phyloP scores from a whole-genome alignment of 2,329 filamentous ascomycete genomes.

The Ciborinia camelliae region DNA sequence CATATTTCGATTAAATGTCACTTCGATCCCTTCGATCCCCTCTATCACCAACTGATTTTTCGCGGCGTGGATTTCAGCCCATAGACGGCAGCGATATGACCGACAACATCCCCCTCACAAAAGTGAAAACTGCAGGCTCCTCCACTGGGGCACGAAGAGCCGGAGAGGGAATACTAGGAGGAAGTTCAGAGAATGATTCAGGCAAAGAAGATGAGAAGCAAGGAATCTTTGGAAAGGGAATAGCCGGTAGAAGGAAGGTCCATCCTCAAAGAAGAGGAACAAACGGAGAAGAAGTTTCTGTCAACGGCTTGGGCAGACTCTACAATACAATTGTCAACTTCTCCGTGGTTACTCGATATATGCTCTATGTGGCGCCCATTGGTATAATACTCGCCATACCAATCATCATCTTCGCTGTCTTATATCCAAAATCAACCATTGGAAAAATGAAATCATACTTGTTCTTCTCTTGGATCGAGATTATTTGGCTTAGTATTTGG shows the following conservation, averaged over 20 bases:
- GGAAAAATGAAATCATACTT: conserved; percentile 52
- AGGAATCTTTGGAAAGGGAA: conserved; percentile 25
- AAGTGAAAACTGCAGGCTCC: conserved; percentile 54
- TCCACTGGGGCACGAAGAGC: conserved; percentile 53
- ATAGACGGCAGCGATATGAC: conserved; percentile 29
- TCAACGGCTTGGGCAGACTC: conserved; percentile 64
- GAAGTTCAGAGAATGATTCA: conserved; percentile 13
- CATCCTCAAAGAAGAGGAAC: conserved; percentile 44
- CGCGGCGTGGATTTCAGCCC: conserved; percentile 32
- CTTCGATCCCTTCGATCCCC: conserved; percentile 31
- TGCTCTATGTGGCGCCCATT: conserved; percentile 65
- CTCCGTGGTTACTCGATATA: conserved; percentile 61
- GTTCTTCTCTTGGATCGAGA: conserved; percentile 67
- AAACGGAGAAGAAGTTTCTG: conserved; percentile 49
- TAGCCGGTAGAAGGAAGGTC: conserved; percentile 47
- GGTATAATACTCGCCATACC: conserved; percentile 59
- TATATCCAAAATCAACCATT: conserved; percentile 31
- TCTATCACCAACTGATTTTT: conserved; percentile 30
- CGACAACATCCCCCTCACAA: conserved; percentile 52
- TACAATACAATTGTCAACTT: conserved; percentile 63
- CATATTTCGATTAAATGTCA: conserved; percentile 27
- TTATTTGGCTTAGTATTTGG: conserved; percentile 67
- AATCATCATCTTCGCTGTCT: conserved; percentile 47
- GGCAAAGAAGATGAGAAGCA: conserved; percentile 33
- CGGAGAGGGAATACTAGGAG: conserved; percentile 38